phyloP scores from a whole-genome alignment of 2,329 filamentous ascomycete species.

The Tricladium varicosporioides region DNA sequence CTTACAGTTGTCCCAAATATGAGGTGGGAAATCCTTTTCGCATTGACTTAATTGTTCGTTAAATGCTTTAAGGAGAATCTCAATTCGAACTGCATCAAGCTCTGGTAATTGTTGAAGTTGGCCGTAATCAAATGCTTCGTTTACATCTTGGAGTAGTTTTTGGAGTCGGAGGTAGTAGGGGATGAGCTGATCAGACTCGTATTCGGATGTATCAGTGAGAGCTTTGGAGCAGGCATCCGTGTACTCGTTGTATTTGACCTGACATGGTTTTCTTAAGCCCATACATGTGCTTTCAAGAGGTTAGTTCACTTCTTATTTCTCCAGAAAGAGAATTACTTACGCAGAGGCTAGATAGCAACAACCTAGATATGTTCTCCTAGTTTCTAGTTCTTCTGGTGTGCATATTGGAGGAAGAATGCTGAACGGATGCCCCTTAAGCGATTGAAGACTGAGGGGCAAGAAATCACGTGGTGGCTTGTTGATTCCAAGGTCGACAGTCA shows the following conservation, averaged over 20 bases:
- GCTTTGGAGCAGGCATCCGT: constrained; percentile 26
- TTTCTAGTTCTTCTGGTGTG: constrained; percentile 22
- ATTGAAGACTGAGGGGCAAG: background rate
- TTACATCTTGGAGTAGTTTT: constrained; percentile 28
- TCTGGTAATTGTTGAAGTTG: constrained; percentile 13
- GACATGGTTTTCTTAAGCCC: constrained; percentile 28
- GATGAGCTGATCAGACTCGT: constrained; percentile 27
- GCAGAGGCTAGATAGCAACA: constrained; percentile 29
- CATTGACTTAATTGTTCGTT: constrained; percentile 25
- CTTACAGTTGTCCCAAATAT: constrained; percentile 27
- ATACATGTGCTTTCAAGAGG: constrained; percentile 22
- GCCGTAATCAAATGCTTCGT: constrained; percentile 29
- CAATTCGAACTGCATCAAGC: constrained; percentile 24
- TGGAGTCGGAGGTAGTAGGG: constrained; percentile 27
- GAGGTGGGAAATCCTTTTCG: constrained; percentile 20
- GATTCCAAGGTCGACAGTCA: constrained; percentile 33
- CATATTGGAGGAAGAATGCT: background rate
- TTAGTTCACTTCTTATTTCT: no score
- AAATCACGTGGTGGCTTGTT: constrained; percentile 11
- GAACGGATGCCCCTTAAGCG: background rate
- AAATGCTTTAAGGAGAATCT: constrained; percentile 28
- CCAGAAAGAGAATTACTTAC: constrained; percentile 18
- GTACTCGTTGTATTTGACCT: constrained; percentile 24
- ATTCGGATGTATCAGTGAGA: constrained; percentile 17
- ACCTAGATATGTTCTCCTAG: constrained; percentile 26